Conservation (phyloP, 2,329 filamentous ascomycete genomes). For the Myriosclerotinia duriaeana region DNA sequence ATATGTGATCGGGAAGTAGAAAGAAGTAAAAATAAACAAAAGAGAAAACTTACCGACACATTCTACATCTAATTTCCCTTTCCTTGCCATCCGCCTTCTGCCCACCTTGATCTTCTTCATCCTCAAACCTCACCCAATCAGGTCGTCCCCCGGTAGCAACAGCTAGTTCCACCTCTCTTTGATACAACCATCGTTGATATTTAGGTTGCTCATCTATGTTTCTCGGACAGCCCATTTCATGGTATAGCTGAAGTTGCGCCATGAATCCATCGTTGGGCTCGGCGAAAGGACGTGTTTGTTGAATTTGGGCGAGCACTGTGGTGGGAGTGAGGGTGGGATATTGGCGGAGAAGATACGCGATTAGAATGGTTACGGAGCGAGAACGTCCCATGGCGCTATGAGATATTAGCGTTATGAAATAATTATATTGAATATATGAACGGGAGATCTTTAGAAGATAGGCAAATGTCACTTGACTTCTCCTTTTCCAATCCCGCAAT, state of each 20-base stretch:
- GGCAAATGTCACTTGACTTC: constrained; percentile 1
- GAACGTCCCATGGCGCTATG: constrained; percentile 92
- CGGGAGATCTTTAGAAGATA: neutral
- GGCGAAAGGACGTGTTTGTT: constrained; percentile 69
- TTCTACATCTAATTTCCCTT: constrained; percentile 78
- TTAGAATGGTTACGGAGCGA: constrained; percentile 78
- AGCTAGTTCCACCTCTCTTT: constrained; percentile 63
- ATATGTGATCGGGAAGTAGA: neutral
- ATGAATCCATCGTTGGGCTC: constrained; percentile 93
- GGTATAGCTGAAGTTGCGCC: constrained; percentile 82
- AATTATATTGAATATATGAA: neutral
- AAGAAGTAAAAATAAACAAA: neutral
- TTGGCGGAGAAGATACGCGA: constrained; percentile 80
- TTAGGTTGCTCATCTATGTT: constrained; percentile 66
- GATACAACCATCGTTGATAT: constrained; percentile 79
- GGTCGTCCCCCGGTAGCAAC: constrained; percentile 77
- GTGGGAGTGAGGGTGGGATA: constrained; percentile 49
- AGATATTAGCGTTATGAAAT: constrained; percentile 25
- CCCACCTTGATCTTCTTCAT: constrained; percentile 52
- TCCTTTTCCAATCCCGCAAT: neutral
- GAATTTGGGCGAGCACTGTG: constrained; percentile 68
- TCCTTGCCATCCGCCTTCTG: constrained; percentile 27
- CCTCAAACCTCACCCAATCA: constrained; percentile 77
- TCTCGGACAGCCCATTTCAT: constrained; percentile 77
- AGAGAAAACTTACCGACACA: constrained; percentile 63